Base-by-base conservation (phyloP, 495 filamentous ascomycete genomes). In the Penicillium antarcticum region DNA sequence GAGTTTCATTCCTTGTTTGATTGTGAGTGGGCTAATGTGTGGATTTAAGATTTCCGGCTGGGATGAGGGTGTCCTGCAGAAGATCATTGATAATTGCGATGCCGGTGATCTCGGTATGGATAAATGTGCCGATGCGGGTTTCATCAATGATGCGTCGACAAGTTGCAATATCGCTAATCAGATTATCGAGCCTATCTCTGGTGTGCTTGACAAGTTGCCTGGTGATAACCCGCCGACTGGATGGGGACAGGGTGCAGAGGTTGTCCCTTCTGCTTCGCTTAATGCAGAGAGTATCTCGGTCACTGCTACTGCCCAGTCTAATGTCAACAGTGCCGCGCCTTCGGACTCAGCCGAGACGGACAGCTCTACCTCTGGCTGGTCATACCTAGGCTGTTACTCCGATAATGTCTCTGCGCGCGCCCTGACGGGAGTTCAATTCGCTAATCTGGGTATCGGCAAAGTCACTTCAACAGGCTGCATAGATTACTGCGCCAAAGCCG, bases 31-130 rank as follows among this genome's bases (percentile, higher is more conserved):
- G 19, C 26, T 48, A 16, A 41, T 34, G 1, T 7, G 13, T 1
- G 21, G 17, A 31, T 39, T 9, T 29, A 8, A 69, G 58, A 63
- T 90, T 38, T 80, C 87, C 40, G 87, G 85, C 24, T 91, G 87
- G 87, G 80, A 90, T 53, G 63, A 73, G 43, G 53, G 67, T 5
- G 70, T 76, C 45, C 80, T 90, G 16, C 78, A 87, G 61, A 70
- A 75, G 31, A 83, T 82, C 52, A 56, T 87, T 51, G 65, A 84
- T 41, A 70, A 63, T 19, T 90, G 87, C 74, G 79, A 75, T 45
- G 72, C 69, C 52, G 39, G 56, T 4, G 78, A 72, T 42, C 80
- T 80, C 19, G 60, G 50, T 5, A 67, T 86, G 14, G 51, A 72
- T 2, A 74, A 82, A 54, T 91, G 87, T 67, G 43, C 61, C n/a